These are phyloP conservation scores for Tetraselmis striata DNA, from an alignment of 139 green algal genomes.

Conservation along the genomic window DNA sequence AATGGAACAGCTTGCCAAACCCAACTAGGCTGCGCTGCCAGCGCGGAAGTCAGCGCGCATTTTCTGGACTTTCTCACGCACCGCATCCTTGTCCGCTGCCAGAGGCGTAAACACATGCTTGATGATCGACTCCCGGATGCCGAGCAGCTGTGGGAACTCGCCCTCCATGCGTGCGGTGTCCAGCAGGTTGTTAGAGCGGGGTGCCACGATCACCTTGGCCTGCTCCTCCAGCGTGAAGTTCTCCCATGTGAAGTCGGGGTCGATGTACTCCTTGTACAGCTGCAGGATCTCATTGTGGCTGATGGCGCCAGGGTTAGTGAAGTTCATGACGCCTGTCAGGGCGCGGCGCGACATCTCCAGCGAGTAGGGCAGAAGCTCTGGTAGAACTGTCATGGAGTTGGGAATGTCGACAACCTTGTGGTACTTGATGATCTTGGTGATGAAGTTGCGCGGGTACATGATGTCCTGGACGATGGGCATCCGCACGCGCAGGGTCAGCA, in stretches of 20 bases:
- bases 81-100: constrained; percentile 29
- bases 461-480: constrained; percentile 94
- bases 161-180: constrained; percentile 77
- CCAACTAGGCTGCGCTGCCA: too few relatives aligned
- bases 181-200: constrained; percentile 94
- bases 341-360: constrained; percentile 78
- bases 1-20: too few relatives aligned
- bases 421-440: constrained; percentile 98
- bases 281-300: constrained; percentile 95
- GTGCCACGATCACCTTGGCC: constrained; percentile 93
- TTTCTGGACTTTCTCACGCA: background rate
- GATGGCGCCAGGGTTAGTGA: constrained; percentile 93
- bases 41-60: constrained; percentile 7
- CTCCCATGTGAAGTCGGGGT: constrained; percentile 87
- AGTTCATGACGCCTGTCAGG: constrained; percentile 84
- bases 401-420: constrained; percentile 88
- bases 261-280: constrained; percentile 93
- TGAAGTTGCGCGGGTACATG: constrained; percentile 91
- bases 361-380: constrained; percentile 86
- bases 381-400: constrained; percentile 96
- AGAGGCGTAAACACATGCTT: constrained; percentile 84
- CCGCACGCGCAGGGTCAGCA: constrained; percentile 86
- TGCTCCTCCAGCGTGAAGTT: constrained; percentile 96
- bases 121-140: constrained; percentile 86
- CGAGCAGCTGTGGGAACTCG: constrained; percentile 85